These are phyloP conservation scores for Glaciozyma martinii DNA, from an alignment of 768 basidiomycete species.

Conservation along the genomic window DNA sequence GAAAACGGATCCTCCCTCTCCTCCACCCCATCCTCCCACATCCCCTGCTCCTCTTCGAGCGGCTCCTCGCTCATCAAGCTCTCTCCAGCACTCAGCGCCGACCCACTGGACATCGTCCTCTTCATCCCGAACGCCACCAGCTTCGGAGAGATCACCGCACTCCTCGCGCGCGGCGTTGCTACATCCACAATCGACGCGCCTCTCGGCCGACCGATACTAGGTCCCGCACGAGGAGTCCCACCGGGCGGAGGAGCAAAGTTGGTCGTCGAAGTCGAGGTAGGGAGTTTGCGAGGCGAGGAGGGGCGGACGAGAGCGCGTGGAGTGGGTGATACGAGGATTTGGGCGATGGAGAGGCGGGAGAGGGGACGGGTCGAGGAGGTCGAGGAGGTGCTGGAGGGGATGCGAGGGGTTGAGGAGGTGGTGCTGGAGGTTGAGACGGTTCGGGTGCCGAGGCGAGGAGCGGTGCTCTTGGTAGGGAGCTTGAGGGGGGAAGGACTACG, in stretches of 20 bases:
- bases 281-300: constrained; percentile 1
- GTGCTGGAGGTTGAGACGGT: neutral
- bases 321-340: constrained; percentile 34
- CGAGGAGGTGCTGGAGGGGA: neutral
- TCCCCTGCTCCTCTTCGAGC: neutral
- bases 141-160: neutral
- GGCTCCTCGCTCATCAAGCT: neutral
- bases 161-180: neutral
- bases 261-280: constrained; percentile 7
- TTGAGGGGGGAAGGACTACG: constrained; percentile 28
- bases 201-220: neutral
- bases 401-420: neutral
- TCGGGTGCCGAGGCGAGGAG: neutral
- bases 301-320: constrained; percentile 5
- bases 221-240: neutral
- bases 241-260: constrained; percentile 1
- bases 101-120: neutral
- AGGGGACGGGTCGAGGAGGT: neutral
- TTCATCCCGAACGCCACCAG: neutral
- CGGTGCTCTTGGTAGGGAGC: neutral
- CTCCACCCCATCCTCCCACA: neutral
- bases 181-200: too few species aligned
- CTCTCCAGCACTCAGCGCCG: neutral
- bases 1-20: constrained; percentile 19
- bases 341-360: neutral